phyloP scores from a whole-genome alignment of 495 filamentous ascomycete species.

The Sordaria brevicollis region DNA sequence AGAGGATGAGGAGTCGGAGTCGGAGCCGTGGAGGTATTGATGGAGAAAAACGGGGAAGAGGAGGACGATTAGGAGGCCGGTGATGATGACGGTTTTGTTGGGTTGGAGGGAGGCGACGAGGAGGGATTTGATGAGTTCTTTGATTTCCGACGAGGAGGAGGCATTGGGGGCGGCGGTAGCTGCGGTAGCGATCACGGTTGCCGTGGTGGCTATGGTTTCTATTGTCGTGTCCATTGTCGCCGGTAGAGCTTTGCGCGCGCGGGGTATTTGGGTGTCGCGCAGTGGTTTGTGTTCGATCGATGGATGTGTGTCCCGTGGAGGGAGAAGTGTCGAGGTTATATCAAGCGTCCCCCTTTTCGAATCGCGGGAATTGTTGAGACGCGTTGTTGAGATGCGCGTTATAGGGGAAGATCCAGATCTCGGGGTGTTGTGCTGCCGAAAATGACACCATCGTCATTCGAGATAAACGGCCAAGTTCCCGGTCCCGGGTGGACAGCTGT shows the following conservation, averaged over 20 bases:
- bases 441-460: constrained; percentile 12
- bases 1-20: constrained; percentile 40
- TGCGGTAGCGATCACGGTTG: constrained; percentile 6
- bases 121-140: constrained; percentile 16
- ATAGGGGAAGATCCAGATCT: neutral
- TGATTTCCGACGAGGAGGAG: constrained; percentile 2
- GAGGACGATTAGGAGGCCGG: constrained; percentile 61
- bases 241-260: neutral
- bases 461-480: neutral
- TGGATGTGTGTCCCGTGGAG: neutral
- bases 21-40: constrained; percentile 39
- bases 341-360: neutral
- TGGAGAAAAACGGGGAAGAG: constrained; percentile 71
- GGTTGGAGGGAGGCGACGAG: constrained; percentile 41
- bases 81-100: constrained; percentile 43
- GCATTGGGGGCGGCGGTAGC: neutral
- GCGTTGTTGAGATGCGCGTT: neutral
- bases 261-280: neutral
- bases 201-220: constrained; percentile 1
- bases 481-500: neutral
- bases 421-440: neutral
- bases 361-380: neutral
- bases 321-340: neutral
- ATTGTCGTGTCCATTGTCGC: neutral
- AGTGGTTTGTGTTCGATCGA: neutral